Conservation (phyloP, 768 basidiomycete species). For the Collybia sordida region DNA sequence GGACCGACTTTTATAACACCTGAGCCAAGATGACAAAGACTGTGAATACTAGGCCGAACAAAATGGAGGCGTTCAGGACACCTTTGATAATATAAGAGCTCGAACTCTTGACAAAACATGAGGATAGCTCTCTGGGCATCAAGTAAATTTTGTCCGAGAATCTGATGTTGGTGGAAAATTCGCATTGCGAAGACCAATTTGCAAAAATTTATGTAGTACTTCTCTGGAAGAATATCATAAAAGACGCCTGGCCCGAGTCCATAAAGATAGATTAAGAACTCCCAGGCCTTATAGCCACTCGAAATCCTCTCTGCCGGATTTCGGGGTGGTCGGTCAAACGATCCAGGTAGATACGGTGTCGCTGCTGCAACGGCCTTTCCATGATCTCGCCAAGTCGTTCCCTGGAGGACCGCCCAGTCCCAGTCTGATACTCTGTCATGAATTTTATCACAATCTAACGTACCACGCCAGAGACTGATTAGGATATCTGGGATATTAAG, state of each 20-base stretch:
- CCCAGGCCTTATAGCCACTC: conserved; percentile 29
- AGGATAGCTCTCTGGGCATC: too few relatives aligned
- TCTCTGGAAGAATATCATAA: conserved; percentile 19
- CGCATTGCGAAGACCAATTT: conserved; percentile 21
- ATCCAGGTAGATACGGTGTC: conserved; percentile 11
- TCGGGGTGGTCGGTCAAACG: conserved; percentile 26
- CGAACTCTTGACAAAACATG: not conserved
- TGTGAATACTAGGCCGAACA: conserved; percentile 3
- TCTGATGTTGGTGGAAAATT: conserved; percentile 15
- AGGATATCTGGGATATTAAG: conserved; percentile 4
- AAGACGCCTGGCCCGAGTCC: conserved; percentile 26
- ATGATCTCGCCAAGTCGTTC: conserved; percentile 8
- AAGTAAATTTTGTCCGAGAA: too few relatives aligned
- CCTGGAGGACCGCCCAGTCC: conserved; percentile 1
- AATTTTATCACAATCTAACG: not conserved
- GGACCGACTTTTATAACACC: not conserved
- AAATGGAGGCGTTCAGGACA: conserved; percentile 1
- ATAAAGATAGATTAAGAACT: conserved; percentile 24
- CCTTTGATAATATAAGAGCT: not conserved
- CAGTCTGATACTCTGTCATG: not conserved
- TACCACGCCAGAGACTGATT: conserved; percentile 1
- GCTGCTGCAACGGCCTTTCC: conserved; percentile 7
- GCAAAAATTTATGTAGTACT: conserved; percentile 26
- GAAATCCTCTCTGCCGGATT: conserved; percentile 30
- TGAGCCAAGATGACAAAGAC: not conserved